Conservation (phyloP, 495 filamentous ascomycete genomes). For the Talaromyces nanjingensis region DNA sequence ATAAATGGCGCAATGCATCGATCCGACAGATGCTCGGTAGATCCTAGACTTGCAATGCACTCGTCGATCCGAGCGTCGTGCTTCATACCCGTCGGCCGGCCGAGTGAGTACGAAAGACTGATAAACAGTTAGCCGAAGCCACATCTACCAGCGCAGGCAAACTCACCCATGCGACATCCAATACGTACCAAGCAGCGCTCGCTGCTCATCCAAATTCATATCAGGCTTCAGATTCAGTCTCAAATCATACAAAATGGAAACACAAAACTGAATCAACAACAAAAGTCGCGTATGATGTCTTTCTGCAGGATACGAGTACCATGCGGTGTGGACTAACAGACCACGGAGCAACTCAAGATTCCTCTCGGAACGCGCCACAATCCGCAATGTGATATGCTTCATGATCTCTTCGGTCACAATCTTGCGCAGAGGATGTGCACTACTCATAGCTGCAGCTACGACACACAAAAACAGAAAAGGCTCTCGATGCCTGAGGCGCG, state of each 20-base stretch:
- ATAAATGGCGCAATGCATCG: constrained; percentile 15
- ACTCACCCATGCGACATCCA: constrained; percentile 18
- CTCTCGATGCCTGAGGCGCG: constrained; percentile 9
- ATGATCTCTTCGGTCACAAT: constrained; percentile 17
- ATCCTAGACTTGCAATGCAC: constrained; percentile 6
- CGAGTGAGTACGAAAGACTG: constrained; percentile 10
- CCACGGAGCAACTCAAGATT: constrained; percentile 19
- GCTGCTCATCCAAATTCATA: constrained; percentile 14
- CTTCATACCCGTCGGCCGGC: constrained; percentile 13
- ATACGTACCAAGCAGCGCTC: constrained; percentile 17
- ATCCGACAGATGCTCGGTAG: constrained; percentile 12
- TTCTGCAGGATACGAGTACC: constrained; percentile 19
- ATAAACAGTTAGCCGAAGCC: constrained; percentile 9
- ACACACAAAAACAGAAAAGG: constrained; percentile 19
- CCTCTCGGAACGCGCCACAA: constrained; percentile 17
- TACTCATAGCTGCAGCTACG: constrained; percentile 16
- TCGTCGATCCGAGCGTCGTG: constrained; percentile 11
- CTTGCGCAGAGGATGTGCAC: constrained; percentile 14
- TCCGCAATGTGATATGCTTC: constrained; percentile 16
- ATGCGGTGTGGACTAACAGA: constrained; percentile 17
- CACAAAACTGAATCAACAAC: constrained; percentile 17
- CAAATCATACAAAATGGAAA: constrained; percentile 18
- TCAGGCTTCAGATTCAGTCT: constrained; percentile 15
- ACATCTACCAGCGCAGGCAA: constrained; percentile 1
- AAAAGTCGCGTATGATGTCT: constrained; percentile 17